Evolutionary conservation across 176 grass and related monocot genomes (phyloP), one percentile per base, ranked within the genome.

Genomic region (Cenchrus purpureus): DNA sequence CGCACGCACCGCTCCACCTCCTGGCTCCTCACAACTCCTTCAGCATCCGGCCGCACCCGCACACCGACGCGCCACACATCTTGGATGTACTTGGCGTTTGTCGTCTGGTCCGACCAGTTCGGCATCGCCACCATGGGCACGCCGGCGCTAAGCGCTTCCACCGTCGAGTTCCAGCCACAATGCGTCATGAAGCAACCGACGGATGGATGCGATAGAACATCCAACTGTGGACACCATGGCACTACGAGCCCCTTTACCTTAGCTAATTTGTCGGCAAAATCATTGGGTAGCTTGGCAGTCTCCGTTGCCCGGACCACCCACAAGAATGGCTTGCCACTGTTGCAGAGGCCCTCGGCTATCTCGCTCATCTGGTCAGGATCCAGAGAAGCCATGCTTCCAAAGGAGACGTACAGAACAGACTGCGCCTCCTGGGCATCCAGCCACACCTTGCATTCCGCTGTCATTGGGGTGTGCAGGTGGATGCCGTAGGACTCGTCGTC

Each of bases 161-260:
- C 1, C 0, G 90, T 94, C 1, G 95, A 97, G 81, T 97, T 97
- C 90, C 95, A 94, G 2, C 92, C 90, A 10, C 80, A 71, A 3
- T 94, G 95, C 13, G 92, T 92, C 14, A 95, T 46, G 66, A 97
- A 97, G 61, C 95, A 97, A 0, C 95, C 95, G 0, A 90, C 73
- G 1, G 86, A 56, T 0, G 45, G 40, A 60, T 98, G 91, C 6
- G 79, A 84, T 6, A 94, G 73, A 0, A 95, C 93, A 69, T 94
- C 93, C 12, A 98, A 69, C 76, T 95, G 91, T 3, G 86, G 88
- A 84, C 90, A 72, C 93, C 88, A 95, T 1, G 88, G 46, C 7
- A 95, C 77, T 31, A 85, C 16, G n/a, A 85, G 77, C 0, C 91
- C 83, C 60, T 67, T 1, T 40, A 4, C 37, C 4, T 66, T 66